Conservation (phyloP, 1,284 basidiomycete species). For the Vanrija pseudolonga region DNA sequence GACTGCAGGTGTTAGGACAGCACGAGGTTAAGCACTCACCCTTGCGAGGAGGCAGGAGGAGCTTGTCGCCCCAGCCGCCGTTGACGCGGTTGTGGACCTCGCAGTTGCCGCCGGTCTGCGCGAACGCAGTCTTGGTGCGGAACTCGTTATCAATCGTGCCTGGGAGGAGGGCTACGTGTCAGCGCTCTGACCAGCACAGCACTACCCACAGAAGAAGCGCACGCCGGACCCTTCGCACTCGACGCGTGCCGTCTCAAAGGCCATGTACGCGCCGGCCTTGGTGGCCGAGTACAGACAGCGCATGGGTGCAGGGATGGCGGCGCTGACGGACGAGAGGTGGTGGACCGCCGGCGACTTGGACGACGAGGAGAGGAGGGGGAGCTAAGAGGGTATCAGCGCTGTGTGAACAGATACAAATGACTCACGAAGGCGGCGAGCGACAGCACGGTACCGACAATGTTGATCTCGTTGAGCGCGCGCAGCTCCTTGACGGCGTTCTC, state of each 20-base stretch:
- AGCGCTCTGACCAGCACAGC: not conserved
- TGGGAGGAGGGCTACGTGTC: slow-evolving; percentile 37
- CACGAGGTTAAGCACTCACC: too few relatives aligned
- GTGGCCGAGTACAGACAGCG: slow-evolving; percentile 79
- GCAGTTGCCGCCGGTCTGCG: slow-evolving; percentile 49
- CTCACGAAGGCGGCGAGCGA: slow-evolving; percentile 51
- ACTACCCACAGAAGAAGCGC: slow-evolving; percentile 44
- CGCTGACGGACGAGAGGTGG: slow-evolving; percentile 74
- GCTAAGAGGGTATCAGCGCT: slow-evolving; percentile 53
- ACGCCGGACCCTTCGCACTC: slow-evolving; percentile 48
- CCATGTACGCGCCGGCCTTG: slow-evolving; percentile 72
- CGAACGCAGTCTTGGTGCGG: slow-evolving; percentile 61
- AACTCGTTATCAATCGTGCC: slow-evolving; percentile 66
- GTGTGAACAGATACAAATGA: not conserved
- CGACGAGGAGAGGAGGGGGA: slow-evolving; percentile 68
- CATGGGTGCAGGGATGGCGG: slow-evolving; percentile 78
- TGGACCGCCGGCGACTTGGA: slow-evolving; percentile 71
- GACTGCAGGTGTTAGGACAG: slow-evolving; percentile 18
- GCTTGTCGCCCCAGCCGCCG: slow-evolving; percentile 30
- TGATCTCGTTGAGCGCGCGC: slow-evolving; percentile 47
- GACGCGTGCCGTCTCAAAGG: slow-evolving; percentile 69
- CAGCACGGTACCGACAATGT: slow-evolving; percentile 52
- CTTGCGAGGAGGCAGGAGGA: slow-evolving; percentile 32
- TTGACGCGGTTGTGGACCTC: slow-evolving; percentile 27
- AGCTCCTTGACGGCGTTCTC: slow-evolving; percentile 47